Base-by-base conservation (phyloP, 2,329 filamentous ascomycete species). In the Tympanopsis confertula region DNA sequence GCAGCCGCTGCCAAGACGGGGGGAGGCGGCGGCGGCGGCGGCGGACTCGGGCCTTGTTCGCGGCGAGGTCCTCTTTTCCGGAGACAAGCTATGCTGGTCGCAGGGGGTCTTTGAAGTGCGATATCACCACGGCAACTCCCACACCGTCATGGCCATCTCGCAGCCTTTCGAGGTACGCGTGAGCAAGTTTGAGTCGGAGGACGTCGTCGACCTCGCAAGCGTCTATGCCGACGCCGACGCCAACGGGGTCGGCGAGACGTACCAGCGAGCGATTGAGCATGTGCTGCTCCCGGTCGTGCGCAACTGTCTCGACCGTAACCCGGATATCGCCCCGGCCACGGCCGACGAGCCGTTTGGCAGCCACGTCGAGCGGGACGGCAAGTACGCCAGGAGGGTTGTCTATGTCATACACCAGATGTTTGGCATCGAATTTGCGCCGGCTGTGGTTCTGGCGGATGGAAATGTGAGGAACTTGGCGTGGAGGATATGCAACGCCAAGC, bases 381-480 rank as follows among this genome's bases (percentile, higher is more conserved):
- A 94, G 58, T 96, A 88, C 50, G 82, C 89, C 1, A 85, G 79
- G 58, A 68, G 91, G 32, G 83, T 96, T 10, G 88, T 96, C 1
- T 96, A 94, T 57, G 91, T 88, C 4, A 86, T 98, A 19, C 82
- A 85, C 45, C 84, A 94, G 56, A 95, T 95, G 87, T 93, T 98
- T 56, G 91, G 88, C 37, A 84, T 98, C 42, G 91, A 98, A 56
- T 88, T 98, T 53, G 86, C 91, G 2, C 82, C 88, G 0, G 86
- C 86, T 35, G 89, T 96, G 1, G 91, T 98, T 20, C 78, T 84
- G 38, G 88, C 88, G 0, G 91, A 98, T 61, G 86, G 91, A 4
- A 93, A 81, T 48, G 84, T 95, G 42, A 77, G 73, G 52, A 94
- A 93, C 54, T 65, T 98, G 45, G 87, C 88, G 5, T 95, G 89